phyloP scores from a whole-genome alignment of 2,329 filamentous ascomycete genomes.

The Dactylellina cionopaga region DNA sequence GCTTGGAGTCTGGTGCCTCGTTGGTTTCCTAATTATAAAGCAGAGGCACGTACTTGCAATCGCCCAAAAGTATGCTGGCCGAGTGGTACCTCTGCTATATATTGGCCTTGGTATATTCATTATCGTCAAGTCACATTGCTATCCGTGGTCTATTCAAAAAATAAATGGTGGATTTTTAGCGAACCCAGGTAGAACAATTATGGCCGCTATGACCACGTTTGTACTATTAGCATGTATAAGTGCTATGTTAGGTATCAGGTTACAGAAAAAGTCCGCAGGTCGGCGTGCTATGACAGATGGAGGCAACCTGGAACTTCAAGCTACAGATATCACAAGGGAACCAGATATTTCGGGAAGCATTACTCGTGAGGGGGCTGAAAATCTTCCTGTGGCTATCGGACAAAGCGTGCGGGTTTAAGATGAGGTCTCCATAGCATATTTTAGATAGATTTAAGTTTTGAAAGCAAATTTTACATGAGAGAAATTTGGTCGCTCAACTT shows the following conservation, averaged over 20 bases:
- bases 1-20: constrained; percentile 59
- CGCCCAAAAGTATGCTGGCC: constrained; percentile 54
- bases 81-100: constrained; percentile 59
- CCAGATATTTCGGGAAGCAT: too few relatives aligned
- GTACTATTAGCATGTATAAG: not conserved
- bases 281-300: not conserved
- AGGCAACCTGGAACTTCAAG: too few relatives aligned
- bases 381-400: too few relatives aligned
- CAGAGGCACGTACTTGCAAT: constrained; percentile 58
- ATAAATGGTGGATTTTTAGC: constrained; percentile 56
- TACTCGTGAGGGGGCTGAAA: too few relatives aligned
- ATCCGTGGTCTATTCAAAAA: constrained; percentile 59
- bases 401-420: too few relatives aligned
- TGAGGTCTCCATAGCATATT: too few relatives aligned
- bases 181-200: not conserved
- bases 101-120: constrained; percentile 59
- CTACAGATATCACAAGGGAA: too few relatives aligned
- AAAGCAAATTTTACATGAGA: too few relatives aligned
- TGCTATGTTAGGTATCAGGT: not conserved
- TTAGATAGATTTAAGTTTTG: too few relatives aligned
- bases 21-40: constrained; percentile 58
- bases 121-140: constrained; percentile 59
- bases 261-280: not conserved
- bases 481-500: too few relatives aligned
- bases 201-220: constrained; percentile 6